phyloP scores from a whole-genome alignment of 208 protist genomes.

The Acanthamoeba triangularis region DNA sequence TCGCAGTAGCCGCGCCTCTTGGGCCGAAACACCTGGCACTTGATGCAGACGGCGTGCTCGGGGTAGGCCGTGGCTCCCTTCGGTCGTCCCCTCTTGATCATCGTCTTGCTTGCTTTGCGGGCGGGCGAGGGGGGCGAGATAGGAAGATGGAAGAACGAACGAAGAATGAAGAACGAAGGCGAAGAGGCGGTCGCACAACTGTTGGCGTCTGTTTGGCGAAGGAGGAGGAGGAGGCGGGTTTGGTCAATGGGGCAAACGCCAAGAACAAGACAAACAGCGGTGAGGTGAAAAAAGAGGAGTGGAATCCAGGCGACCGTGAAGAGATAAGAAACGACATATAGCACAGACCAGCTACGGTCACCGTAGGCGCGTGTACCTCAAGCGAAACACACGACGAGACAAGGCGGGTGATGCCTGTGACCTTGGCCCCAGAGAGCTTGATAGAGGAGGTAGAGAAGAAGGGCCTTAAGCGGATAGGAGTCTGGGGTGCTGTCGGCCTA shows the following conservation, averaged over 20 bases:
- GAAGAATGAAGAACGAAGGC: neutral
- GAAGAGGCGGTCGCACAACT: neutral
- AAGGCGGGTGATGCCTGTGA: no score
- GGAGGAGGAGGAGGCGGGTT: neutral
- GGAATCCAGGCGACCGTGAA: neutral
- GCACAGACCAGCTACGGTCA: neutral
- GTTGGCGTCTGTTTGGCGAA: neutral
- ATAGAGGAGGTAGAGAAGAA: no score
- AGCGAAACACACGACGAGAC: no score
- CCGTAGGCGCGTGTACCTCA: neutral
- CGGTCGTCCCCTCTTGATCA: slow-evolving; percentile 34
- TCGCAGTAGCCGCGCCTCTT: slow-evolving; percentile 62
- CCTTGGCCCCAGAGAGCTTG: no score
- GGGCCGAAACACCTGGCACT: slow-evolving; percentile 37
- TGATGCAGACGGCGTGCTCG: slow-evolving; percentile 24
- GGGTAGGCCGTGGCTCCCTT: slow-evolving; percentile 55
- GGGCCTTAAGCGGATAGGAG: neutral
- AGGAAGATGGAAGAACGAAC: neutral
- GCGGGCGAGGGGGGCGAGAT: neutral
- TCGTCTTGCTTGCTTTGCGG: neutral
- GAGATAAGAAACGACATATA: slow-evolving; percentile 1
- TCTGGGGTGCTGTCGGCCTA: neutral
- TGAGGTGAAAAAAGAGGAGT: neutral
- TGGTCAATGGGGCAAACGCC: neutral
- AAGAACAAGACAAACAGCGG: neutral